phyloP scores from a whole-genome alignment of 169 alveolate species.

The Amoebophrya sp. region DNA sequence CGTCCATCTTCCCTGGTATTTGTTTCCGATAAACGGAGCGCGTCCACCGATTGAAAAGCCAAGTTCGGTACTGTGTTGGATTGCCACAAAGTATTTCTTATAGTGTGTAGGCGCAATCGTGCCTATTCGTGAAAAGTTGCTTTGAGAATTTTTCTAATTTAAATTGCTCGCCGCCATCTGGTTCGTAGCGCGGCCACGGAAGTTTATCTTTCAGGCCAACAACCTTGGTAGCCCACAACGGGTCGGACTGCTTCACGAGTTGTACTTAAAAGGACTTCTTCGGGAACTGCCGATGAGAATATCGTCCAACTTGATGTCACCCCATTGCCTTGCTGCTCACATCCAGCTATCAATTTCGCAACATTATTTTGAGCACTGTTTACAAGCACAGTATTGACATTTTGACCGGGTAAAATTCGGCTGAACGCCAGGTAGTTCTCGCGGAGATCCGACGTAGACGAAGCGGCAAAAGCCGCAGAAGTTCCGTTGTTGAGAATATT shows the following conservation, averaged over 20 bases:
- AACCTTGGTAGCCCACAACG: background rate
- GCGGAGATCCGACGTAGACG: no score
- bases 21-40: background rate
- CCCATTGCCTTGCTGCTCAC: background rate
- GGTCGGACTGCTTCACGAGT: background rate
- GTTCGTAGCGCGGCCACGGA: background rate
- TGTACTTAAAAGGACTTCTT: background rate
- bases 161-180: background rate
- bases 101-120: background rate
- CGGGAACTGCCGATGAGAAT: no score
- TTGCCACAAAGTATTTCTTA: background rate
- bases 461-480: no score
- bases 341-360: background rate
- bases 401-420: background rate
- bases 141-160: background rate
- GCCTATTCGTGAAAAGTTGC: background rate
- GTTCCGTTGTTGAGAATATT: no score
- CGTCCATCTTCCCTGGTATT: background rate
- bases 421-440: background rate
- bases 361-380: background rate
- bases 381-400: background rate
- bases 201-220: background rate
- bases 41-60: background rate
- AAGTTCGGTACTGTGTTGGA: background rate
- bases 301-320: no score